Conservation (phyloP, 164 flowering plant species). For the Chimonanthus praecox region DNA sequence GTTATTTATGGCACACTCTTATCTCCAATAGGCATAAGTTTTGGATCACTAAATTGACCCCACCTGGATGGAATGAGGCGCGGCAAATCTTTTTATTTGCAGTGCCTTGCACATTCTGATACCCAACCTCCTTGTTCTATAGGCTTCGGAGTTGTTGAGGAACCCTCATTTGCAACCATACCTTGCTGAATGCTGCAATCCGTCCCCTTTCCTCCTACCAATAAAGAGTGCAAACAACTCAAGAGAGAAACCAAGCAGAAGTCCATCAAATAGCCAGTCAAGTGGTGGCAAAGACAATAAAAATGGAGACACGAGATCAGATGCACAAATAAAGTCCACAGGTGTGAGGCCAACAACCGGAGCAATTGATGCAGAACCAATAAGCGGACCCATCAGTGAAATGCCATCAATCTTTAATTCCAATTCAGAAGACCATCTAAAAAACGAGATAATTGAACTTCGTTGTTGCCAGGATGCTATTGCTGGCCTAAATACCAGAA, state of each 20-base stretch:
- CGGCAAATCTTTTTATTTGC: neutral
- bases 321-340: constrained; percentile 12
- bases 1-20: neutral
- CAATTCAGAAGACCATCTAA: constrained; percentile 46
- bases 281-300: constrained; percentile 25
- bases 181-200: constrained; percentile 43
- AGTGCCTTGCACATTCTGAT: constrained; percentile 7
- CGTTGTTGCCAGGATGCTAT: constrained; percentile 33
- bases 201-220: constrained; percentile 65
- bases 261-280: constrained; percentile 27
- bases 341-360: constrained; percentile 12
- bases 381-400: constrained; percentile 13
- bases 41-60: neutral
- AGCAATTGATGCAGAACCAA: constrained; percentile 11
- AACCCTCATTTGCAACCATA: constrained; percentile 73
- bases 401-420: constrained; percentile 16
- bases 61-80: neutral
- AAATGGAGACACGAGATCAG: constrained; percentile 19
- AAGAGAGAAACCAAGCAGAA: constrained; percentile 37
- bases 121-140: neutral
- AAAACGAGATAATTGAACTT: constrained; percentile 61
- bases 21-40: neutral
- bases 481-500: constrained; percentile 24
- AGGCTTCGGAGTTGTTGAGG: constrained; percentile 80
- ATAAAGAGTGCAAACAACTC: constrained; percentile 33